Base-by-base conservation (phyloP, 257 asterid species). In the Agastache rugosa region DNA sequence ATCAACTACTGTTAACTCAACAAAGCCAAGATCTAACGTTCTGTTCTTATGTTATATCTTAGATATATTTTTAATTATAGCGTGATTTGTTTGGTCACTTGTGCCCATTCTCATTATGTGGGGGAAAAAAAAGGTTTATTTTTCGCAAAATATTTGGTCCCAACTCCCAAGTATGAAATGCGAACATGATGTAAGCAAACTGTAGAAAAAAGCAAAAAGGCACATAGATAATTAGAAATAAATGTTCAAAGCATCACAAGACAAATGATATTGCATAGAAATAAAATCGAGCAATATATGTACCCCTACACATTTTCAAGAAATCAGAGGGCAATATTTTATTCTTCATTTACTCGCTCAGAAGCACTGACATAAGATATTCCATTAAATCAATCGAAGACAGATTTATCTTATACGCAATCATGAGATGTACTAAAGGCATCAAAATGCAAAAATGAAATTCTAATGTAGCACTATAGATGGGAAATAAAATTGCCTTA, bases 401-500 rank as follows among this genome's bases (percentile, higher is more conserved):
- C 6, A 71, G 54, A 63, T 41, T 11, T 63, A 14, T 16, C 15
- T 53, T 63, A 39, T 11, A 48, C 16, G 51, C 63, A 60, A 39
- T 41, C 62, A 22, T 29, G 35, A 31, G 54, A 67, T 44, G 63
- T 54, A 50, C 19, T 45, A 41, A 44, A 51, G 62, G 64, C 58
- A 45, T 42, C 47, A 4, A 11, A 15, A 56, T 31, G 20, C 20
- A 71, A 75, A 55, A 31, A 39, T 20, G 47, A 45, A 61, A 5
- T 47, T 73, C 55, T 60, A 55, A 48, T 51, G 73, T 65, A 79
- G 27, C 29, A 76, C 11, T 11, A 5, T 35, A 5, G 42, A 58
- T 50, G 60, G n/a, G 8, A 42, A 27, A 44, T 20, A 58, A 29
- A 34, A 56, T 60, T 72, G 67, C 63, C 87, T 83, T 85, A 93